A percentile compares a stretch with the other conserved stretches of the same genome.
These are phyloP conservation scores for Lactifluus echinatus DNA, from an alignment of 768 basidiomycete genomes.

Conservation along the genomic window DNA sequence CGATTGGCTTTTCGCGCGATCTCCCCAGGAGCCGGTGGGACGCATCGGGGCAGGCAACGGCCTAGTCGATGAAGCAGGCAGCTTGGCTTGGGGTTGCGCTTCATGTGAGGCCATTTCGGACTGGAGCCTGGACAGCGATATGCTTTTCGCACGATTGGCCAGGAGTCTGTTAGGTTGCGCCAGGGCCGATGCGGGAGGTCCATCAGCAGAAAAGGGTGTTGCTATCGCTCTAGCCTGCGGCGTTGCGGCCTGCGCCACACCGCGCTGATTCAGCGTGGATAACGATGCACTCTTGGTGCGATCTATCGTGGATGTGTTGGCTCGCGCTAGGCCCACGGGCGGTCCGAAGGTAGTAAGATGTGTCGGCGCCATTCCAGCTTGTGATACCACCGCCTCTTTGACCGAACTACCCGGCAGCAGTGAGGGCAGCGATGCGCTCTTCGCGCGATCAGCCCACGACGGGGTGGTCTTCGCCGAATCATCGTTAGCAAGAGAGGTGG, in stretches of 20 bases:
- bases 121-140: not conserved
- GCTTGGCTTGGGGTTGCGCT: not conserved
- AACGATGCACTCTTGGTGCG: not conserved
- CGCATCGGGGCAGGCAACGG: not conserved
- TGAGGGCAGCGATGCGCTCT: not conserved
- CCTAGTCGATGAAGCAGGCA: not conserved
- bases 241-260: not conserved
- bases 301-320: not conserved
- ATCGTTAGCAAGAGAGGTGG: not conserved
- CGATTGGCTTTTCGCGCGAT: not conserved
- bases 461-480: not conserved
- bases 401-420: not conserved
- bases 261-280: not conserved
- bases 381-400: not conserved
- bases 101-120: not conserved
- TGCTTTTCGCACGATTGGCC: not conserved
- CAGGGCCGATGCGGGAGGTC: not conserved
- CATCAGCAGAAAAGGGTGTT: not conserved
- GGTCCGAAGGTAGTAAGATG: not conserved
- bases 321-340: not conserved
- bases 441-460: not conserved
- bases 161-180: not conserved
- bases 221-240: not conserved
- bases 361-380: not conserved
- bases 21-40: not conserved